Evolutionary conservation across 441 rosid genomes (phyloP).

Genomic region (Syzygium syzygioides): DNA sequence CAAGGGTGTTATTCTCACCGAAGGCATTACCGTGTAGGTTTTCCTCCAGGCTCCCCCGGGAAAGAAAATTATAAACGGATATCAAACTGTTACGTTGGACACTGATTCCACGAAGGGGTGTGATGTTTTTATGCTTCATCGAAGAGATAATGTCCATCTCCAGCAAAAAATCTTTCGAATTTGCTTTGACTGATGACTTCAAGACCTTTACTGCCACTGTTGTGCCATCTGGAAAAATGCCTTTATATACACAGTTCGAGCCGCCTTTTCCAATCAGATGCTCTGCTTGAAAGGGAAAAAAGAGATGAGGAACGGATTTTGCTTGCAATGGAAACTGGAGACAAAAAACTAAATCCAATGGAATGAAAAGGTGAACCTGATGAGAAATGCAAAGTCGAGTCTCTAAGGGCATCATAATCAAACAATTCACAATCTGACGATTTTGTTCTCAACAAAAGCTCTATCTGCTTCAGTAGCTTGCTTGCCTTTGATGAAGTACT

Average conservation of each 20-base stretch:
- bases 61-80: slow-evolving; percentile 59
- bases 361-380: slow-evolving; percentile 41
- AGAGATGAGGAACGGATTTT: background rate
- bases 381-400: slow-evolving; percentile 64
- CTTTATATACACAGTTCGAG: slow-evolving; percentile 64
- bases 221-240: slow-evolving; percentile 59
- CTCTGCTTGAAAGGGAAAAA: slow-evolving; percentile 21
- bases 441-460: slow-evolving; percentile 31
- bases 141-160: slow-evolving; percentile 71
- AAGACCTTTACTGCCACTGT: slow-evolving; percentile 64
- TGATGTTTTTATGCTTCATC: slow-evolving; percentile 43
- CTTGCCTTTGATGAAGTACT: slow-evolving; percentile 7
- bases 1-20: background rate
- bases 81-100: slow-evolving; percentile 41
- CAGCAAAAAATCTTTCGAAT: slow-evolving; percentile 48
- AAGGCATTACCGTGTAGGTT: slow-evolving; percentile 51
- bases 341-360: slow-evolving; percentile 1
- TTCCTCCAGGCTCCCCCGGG: slow-evolving; percentile 68
- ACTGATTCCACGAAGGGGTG: slow-evolving; percentile 59
- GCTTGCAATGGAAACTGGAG: background rate
- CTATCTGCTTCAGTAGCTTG: slow-evolving; percentile 30
- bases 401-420: slow-evolving; percentile 45
- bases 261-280: slow-evolving; percentile 81
- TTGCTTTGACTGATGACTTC: slow-evolving; percentile 48
- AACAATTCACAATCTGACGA: slow-evolving; percentile 44